Evolutionary conservation across 192 early-diverging fungal species (phyloP).

Genomic region (Funneliformis geosporum): DNA sequence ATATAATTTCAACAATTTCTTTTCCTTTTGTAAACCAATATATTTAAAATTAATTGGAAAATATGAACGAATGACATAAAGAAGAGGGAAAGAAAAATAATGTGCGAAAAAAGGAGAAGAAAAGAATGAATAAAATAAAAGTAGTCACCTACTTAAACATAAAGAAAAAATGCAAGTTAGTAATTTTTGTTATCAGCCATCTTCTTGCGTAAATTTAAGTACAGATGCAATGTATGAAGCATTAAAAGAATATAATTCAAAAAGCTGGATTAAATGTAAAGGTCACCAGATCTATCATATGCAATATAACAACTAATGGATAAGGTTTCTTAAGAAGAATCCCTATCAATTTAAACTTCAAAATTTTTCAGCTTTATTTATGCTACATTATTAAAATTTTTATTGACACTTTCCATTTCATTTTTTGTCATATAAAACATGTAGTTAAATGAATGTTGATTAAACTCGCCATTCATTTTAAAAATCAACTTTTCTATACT

Average conservation of each 20-base stretch:
- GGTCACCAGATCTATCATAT: background rate
- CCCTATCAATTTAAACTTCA: slow-evolving; percentile 9
- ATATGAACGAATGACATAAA: too few relatives aligned
- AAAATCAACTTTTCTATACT: too few relatives aligned
- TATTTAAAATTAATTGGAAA: background rate
- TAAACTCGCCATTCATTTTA: background rate
- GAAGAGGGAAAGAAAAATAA: too few relatives aligned
- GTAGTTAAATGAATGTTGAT: too few relatives aligned
- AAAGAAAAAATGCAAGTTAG: background rate
- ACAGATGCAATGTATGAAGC: slow-evolving; percentile 34
- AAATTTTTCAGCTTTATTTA: slow-evolving; percentile 40
- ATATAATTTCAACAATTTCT: too few relatives aligned
- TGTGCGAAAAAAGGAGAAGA: too few relatives aligned
- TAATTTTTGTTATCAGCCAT: slow-evolving; percentile 8
- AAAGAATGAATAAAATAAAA: too few relatives aligned
- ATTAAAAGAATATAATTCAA: slow-evolving; percentile 39
- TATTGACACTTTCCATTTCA: slow-evolving; percentile 17
- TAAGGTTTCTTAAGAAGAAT: slow-evolving; percentile 4
- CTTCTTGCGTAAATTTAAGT: slow-evolving; percentile 11
- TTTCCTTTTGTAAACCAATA: background rate
- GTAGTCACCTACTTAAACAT: background rate
- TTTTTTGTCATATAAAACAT: too few relatives aligned
- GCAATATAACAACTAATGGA: background rate
- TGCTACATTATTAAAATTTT: slow-evolving; percentile 29
- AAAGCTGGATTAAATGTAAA: slow-evolving; percentile 39